A percentile compares a stretch with the other conserved stretches of the same genome.
Conservation (phyloP, 164 flowering plant genomes). For the Saururus chinensis region DNA sequence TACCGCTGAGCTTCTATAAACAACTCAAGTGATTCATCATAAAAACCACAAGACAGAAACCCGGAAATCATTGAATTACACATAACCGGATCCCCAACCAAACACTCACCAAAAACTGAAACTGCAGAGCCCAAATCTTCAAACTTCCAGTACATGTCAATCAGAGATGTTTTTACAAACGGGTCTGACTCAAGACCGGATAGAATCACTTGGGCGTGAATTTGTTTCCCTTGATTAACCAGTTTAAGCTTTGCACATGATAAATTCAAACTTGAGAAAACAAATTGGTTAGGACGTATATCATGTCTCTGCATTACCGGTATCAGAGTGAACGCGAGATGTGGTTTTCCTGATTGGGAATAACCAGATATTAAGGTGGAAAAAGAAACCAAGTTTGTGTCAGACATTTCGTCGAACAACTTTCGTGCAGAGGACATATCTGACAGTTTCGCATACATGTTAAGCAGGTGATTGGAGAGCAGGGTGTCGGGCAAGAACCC, state of each 20-base stretch:
- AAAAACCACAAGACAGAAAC: slow-evolving; percentile 10
- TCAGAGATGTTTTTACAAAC: slow-evolving; percentile 16
- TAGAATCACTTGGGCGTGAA: slow-evolving; percentile 20
- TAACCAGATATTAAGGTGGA: slow-evolving; percentile 70
- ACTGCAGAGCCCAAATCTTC: slow-evolving; percentile 12
- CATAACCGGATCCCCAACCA: slow-evolving; percentile 8
- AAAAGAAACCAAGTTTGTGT: slow-evolving; percentile 55
- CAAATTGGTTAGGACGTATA: slow-evolving; percentile 32
- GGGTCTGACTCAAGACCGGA: slow-evolving; percentile 16
- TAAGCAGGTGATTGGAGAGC: slow-evolving; percentile 64
- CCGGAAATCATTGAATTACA: slow-evolving; percentile 22
- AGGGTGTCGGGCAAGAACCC: slow-evolving; percentile 48
- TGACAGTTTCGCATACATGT: slow-evolving; percentile 68
- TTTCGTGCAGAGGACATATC: slow-evolving; percentile 39
- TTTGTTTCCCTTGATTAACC: slow-evolving; percentile 17
- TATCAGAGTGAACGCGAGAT: slow-evolving; percentile 38
- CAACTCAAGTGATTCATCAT: slow-evolving; percentile 14
- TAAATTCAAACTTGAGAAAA: slow-evolving; percentile 20
- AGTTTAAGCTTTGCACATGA: slow-evolving; percentile 16
- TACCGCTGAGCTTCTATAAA: slow-evolving; percentile 11
- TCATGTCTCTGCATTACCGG: slow-evolving; percentile 30
- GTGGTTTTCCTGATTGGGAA: slow-evolving; percentile 67
- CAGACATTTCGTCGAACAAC: slow-evolving; percentile 42
- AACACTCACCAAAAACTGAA: slow-evolving; percentile 8
- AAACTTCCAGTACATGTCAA: slow-evolving; percentile 22